These are phyloP conservation scores for Yamadazyma conglobata DNA, from an alignment of 1,139 yeast species.

Conservation along the genomic window DNA sequence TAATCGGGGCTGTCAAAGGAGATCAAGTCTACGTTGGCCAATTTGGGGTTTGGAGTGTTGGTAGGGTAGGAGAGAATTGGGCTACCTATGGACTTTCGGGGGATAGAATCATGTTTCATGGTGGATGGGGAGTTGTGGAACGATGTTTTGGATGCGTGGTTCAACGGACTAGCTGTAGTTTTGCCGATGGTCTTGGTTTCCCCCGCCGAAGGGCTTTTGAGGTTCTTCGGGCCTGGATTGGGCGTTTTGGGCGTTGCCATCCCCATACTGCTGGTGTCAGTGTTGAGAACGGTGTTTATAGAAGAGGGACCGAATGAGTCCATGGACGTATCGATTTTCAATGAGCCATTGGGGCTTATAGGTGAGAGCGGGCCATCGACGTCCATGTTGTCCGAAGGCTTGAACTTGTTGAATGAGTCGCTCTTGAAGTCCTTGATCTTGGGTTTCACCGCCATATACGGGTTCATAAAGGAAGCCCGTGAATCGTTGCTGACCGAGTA, in stretches of 20 bases:
- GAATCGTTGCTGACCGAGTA: background rate
- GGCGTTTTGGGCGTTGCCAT: too few relatives aligned
- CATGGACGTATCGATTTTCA: too few relatives aligned
- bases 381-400: constrained; percentile 5
- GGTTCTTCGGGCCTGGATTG: too few relatives aligned
- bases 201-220: too few relatives aligned
- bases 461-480: constrained; percentile 9
- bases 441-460: constrained; percentile 4
- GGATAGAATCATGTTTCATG: too few relatives aligned
- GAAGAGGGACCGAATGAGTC: too few relatives aligned
- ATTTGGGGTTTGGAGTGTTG: background rate
- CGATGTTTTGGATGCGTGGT: background rate
- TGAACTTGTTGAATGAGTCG: constrained; percentile 8
- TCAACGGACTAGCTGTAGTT: background rate
- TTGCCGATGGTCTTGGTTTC: too few relatives aligned
- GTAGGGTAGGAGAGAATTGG: constrained; percentile 5
- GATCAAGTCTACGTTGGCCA: background rate
- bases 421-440: constrained; percentile 9
- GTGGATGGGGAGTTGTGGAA: constrained; percentile 1
- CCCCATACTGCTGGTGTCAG: too few relatives aligned
- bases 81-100: constrained; percentile 3
- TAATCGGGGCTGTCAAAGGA: constrained; percentile 5
- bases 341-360: too few relatives aligned
- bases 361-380: too few relatives aligned
- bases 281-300: too few relatives aligned